Base-by-base conservation (phyloP, 495 filamentous ascomycete genomes). In the Talaromyces adpressus region DNA sequence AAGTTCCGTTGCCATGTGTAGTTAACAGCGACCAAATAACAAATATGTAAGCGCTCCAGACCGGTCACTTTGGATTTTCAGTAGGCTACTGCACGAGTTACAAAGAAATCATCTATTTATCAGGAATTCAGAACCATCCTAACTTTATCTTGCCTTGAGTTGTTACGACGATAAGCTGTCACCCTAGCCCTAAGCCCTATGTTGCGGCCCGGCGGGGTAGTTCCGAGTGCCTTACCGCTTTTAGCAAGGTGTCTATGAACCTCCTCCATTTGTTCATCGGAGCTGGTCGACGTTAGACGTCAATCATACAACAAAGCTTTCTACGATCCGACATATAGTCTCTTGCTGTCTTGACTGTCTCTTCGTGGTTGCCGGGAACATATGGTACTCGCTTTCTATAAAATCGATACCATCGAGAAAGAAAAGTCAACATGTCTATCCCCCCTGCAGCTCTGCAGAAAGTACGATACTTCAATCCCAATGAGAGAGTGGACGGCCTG, bases 371-470 rank as follows among this genome's bases (percentile, higher is more conserved):
- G 7, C 29, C 29, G 29, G 29, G 6, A 30, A 30, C 29, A 36
- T 34, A 8, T 22, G 4, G n/a, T 20, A 18, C 45, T 20, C 45
- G 41, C 16, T 47, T 20, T 8, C n/a, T 12, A 20, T 20, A 4
- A 12, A 49, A 20, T 3, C n/a, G 8, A n/a, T 20, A 49, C 8
- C 18, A 2, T 49, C 11, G 18, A 18, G 5, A 49, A 49, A 49
- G 2, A 20, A 1, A 34, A 25, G 61, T 52, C 71, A 83, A 68
- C 64, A 98, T 98, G 94, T 95, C 94, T 66, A 93, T 98, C 69
- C 89, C 93, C 63, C 96, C 94, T 71, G 91, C 97, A 82, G 92
- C 93, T 67, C 80, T 98, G 64, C 90, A 96, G 75, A 97, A 97
- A 88, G 94, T 92, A 68, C 71, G 75, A 20, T n/a, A 27, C 51